Percentiles rank a stretch among this genome's conserved stretches.
Evolutionary conservation across 2,329 filamentous ascomycete genomes (phyloP).

Genomic region (Exophiala spinifera): DNA sequence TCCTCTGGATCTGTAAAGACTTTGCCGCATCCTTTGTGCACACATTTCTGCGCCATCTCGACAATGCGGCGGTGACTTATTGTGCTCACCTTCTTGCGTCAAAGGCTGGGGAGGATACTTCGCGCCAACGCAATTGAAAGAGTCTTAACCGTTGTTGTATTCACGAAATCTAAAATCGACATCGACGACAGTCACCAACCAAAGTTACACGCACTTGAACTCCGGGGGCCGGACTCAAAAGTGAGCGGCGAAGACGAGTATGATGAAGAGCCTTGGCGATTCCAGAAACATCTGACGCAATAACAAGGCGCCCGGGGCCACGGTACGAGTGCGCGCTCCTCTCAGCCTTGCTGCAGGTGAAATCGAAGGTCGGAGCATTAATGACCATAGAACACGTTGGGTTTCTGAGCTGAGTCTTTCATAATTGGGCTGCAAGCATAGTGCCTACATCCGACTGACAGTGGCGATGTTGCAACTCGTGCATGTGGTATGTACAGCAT

Average conservation of each 20-base stretch:
- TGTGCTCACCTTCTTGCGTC: background rate
- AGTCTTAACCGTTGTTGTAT: no score
- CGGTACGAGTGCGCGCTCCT: background rate
- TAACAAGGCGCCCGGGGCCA: background rate
- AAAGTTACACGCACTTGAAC: background rate
- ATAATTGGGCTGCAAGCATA: constrained; percentile 12
- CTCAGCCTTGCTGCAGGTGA: no score
- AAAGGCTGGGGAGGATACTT: no score
- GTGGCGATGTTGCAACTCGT: constrained; percentile 5
- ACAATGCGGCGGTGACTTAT: no score
- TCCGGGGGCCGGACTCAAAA: background rate
- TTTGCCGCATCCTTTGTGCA: constrained; percentile 95
- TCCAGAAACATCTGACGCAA: constrained; percentile 26
- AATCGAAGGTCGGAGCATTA: no score
- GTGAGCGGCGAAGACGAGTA: background rate
- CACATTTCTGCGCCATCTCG: constrained; percentile 63
- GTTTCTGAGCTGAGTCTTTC: constrained; percentile 23
- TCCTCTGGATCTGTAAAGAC: constrained; percentile 76
- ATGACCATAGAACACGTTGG: background rate
- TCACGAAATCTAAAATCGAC: no score
- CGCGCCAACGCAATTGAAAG: no score
- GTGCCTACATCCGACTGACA: constrained; percentile 4
- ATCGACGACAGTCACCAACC: no score
- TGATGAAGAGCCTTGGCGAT: constrained; percentile 18
- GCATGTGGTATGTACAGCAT: background rate